Base-by-base conservation (phyloP, 345 rosid genomes). In the Brassica carinata region DNA sequence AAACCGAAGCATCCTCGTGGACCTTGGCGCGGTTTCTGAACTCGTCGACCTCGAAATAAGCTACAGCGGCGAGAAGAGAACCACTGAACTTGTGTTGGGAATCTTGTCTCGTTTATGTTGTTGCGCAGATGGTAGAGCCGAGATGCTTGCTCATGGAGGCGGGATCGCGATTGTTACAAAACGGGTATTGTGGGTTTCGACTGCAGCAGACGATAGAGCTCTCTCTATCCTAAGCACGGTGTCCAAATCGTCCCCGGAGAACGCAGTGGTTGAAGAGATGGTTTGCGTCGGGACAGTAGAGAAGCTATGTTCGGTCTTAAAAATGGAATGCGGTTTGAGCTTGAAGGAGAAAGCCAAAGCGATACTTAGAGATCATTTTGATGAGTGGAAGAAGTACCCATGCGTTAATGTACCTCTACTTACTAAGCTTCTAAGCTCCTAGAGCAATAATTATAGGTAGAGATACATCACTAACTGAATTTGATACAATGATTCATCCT, bases 11-110 rank as follows among this genome's bases (percentile, higher is more conserved):
- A 72, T 70, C 85, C 88, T 90, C 79, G 87, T 94, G 9, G 85
- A 90, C 73, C 53, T 72, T 0, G 90, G 94, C 0, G 96, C 89
- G 0, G 83, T 88, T 40, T 84, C 81, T 4, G 82, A 84, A 75
- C 92, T 92, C n/a, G 69, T 94, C 15, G 97, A 92, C 64, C 81
- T 94, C 8, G 97, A 92, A 83, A 65, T 90, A 64, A 74, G 73
- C 29, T 63, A 78, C 0, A 74, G 83, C 0, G 87, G 83, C 8
- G 80, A 72, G 69, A 81, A 81, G 64, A 76, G 84, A 81, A 91
- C 84, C 3, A 90, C 97, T 0, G 92, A 94, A 83, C 83, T 89
- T 5, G 79, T 80, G 51, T 64, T 91, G 2, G 89, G 92, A 3
- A 72, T 86, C 9, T 26, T 94, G 61, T 81, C 78, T 73, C 85